Evolutionary conservation across 495 filamentous ascomycete species (phyloP).

Genomic region (Rusavskia elegans): DNA sequence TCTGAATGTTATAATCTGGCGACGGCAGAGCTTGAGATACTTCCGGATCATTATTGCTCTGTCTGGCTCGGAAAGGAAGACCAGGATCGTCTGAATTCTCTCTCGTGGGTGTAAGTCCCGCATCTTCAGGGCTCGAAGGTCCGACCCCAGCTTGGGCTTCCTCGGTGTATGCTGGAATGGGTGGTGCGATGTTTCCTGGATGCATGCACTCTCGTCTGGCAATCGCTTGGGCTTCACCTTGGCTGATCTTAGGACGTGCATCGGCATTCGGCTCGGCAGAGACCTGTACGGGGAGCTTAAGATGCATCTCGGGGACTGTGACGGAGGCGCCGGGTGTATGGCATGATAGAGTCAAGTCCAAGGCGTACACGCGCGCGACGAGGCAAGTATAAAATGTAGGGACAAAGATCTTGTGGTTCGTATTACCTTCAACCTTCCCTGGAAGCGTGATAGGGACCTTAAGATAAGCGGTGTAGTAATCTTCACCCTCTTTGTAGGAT

Average conservation of each 20-base stretch:
- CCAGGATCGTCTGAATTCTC: too few species aligned
- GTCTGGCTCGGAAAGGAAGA: too few species aligned
- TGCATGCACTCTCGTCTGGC: conserved; percentile 7
- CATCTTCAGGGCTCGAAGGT: too few species aligned
- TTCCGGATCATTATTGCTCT: too few species aligned
- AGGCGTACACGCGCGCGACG: conserved; percentile 58
- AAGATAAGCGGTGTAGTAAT: conserved; percentile 52
- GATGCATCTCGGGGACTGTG: conserved; percentile 36
- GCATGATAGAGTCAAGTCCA: conserved; percentile 51
- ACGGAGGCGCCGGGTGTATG: conserved; percentile 39
- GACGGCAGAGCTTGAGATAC: not conserved
- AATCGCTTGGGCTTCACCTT: conserved; percentile 8
- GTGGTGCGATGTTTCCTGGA: conserved; percentile 3
- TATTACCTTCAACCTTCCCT: conserved; percentile 1
- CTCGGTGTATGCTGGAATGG: conserved; percentile 6
- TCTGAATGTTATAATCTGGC: not conserved
- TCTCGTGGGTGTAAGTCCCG: too few species aligned
- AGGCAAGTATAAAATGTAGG: conserved; percentile 87
- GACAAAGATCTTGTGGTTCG: conserved; percentile 48
- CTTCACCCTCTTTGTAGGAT: conserved; percentile 18
- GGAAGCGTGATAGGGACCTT: conserved; percentile 65
- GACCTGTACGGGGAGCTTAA: conserved; percentile 69
- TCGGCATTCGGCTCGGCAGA: conserved; percentile 17
- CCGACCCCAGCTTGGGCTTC: not conserved
- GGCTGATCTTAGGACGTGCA: conserved; percentile 4